Base-by-base conservation (phyloP, 345 rosid species). In the Melaleuca alternifolia region DNA sequence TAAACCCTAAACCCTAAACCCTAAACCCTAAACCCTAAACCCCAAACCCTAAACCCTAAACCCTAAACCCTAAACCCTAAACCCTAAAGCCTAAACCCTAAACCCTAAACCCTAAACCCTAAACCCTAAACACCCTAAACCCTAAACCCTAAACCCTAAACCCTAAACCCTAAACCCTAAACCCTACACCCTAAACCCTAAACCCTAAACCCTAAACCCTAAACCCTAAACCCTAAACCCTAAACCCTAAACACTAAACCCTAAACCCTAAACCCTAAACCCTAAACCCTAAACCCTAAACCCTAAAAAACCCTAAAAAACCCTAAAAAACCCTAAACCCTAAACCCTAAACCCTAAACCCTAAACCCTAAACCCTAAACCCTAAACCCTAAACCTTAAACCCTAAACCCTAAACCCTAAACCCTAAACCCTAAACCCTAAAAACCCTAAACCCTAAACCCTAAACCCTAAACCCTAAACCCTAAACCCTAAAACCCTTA, bases 381-480 rank as follows among this genome's bases (percentile, higher is more conserved):
- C 85, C n/a, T n/a, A n/a, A n/a, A n/a, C n/a, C n/a, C n/a, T n/a
- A n/a, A n/a, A n/a, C n/a, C n/a, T n/a, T n/a, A n/a, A n/a, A n/a
- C n/a, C 85, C 85, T 83, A 84, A 84, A 84, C 62, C 85, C 85
- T 84, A 84, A 84, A 84, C 85, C 85, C 85, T 53, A 84, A 50
- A 62, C 75, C 50, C n/a, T 52, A 84, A 50, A 61, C 85, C 48
- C 11, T 51, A 52, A 48, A 61, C 59, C 50, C 26, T 11, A 12
- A 48, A n/a, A n/a, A 84, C 62, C 85, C 85, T 54, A 52, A 84
- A 84, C 62, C 85, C 85, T 41, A 30, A 54, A 84, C 65, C 85
- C 85, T 41, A 23, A 53, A 54, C 26, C 48, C 85, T 62, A 83
- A 52, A 52, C 85, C 57, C 50, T 20, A 84, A 53, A 62, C 75